A percentile compares a stretch with the other conserved stretches of the same genome.
phyloP scores from a whole-genome alignment of 768 basidiomycete genomes.

The Mycena amicta region DNA sequence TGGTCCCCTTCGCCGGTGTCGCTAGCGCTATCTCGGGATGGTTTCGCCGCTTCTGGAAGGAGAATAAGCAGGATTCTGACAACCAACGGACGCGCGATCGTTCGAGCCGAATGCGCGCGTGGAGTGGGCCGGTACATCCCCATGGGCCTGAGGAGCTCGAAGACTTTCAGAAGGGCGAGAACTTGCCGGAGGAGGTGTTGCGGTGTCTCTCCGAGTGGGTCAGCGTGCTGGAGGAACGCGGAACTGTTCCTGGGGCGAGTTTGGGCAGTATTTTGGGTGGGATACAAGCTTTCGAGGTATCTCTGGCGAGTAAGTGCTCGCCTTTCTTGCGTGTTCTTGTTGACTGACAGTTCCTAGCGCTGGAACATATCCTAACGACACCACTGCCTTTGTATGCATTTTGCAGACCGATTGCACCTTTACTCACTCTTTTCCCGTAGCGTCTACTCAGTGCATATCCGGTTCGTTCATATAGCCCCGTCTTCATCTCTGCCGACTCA shows the following conservation, averaged over 20 bases:
- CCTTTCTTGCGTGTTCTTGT: background rate
- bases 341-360: slow-evolving; percentile 35
- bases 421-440: slow-evolving; percentile 32
- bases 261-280: slow-evolving; percentile 41
- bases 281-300: slow-evolving; percentile 55
- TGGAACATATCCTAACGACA: slow-evolving; percentile 64
- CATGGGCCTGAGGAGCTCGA: slow-evolving; percentile 18
- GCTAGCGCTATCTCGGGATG: slow-evolving; percentile 22
- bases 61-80: background rate
- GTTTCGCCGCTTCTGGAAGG: slow-evolving; percentile 14
- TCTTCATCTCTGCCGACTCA: no score
- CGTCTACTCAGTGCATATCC: slow-evolving; percentile 66
- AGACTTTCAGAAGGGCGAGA: slow-evolving; percentile 44
- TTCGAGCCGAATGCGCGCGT: slow-evolving; percentile 29
- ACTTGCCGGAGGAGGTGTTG: slow-evolving; percentile 59
- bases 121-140: slow-evolving; percentile 40
- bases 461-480: no score
- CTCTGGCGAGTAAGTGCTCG: slow-evolving; percentile 44
- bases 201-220: slow-evolving; percentile 60
- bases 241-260: slow-evolving; percentile 51
- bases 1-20: slow-evolving; percentile 43
- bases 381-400: slow-evolving; percentile 64
- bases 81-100: slow-evolving; percentile 7
- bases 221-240: slow-evolving; percentile 57
- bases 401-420: background rate